These are phyloP conservation scores for Wickerhamomyces tratensis DNA, from an alignment of 805 yeast species.

Conservation along the genomic window DNA sequence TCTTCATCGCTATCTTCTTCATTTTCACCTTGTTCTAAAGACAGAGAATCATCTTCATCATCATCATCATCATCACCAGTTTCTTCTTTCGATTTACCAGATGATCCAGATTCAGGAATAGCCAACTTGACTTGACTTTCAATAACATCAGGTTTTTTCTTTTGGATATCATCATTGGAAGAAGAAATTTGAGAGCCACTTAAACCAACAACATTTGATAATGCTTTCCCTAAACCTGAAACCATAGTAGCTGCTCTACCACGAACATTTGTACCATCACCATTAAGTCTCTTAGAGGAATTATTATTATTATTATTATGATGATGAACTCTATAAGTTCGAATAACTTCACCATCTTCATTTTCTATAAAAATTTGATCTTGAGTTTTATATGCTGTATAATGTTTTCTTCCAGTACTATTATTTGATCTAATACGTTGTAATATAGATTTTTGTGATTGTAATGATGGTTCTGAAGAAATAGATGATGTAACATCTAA, in stretches of 20 bases:
- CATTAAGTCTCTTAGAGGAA: too few species aligned
- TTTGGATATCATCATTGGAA: too few species aligned
- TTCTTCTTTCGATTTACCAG: conserved; percentile 4
- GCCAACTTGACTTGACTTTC: neutral
- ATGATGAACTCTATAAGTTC: conserved; percentile 68
- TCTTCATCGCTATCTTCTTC: conserved; percentile 12
- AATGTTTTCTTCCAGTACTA: conserved; percentile 13
- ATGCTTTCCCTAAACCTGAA: conserved; percentile 28
- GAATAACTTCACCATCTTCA: conserved; percentile 83
- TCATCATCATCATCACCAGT: conserved; percentile 15
- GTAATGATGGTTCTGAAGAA: conserved; percentile 10
- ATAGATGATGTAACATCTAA: conserved; percentile 5
- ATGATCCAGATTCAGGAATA: neutral
- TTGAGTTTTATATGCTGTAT: conserved; percentile 71
- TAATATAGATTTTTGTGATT: conserved; percentile 5
- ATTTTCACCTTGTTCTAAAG: conserved; percentile 8
- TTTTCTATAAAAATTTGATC: conserved; percentile 77
- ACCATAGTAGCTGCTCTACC: conserved; percentile 25
- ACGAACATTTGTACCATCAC: neutral
- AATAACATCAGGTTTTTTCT: too few species aligned
- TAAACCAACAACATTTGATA: conserved; percentile 42
- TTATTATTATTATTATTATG: conserved; percentile 35
- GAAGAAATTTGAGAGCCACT: neutral
- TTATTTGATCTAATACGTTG: conserved; percentile 4
- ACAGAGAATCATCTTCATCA: conserved; percentile 5